Percentiles rank a stretch among this genome's conserved stretches.
These are phyloP conservation scores for Taiwanofungus camphoratus DNA, from an alignment of 1,284 basidiomycete species.

Conservation along the genomic window DNA sequence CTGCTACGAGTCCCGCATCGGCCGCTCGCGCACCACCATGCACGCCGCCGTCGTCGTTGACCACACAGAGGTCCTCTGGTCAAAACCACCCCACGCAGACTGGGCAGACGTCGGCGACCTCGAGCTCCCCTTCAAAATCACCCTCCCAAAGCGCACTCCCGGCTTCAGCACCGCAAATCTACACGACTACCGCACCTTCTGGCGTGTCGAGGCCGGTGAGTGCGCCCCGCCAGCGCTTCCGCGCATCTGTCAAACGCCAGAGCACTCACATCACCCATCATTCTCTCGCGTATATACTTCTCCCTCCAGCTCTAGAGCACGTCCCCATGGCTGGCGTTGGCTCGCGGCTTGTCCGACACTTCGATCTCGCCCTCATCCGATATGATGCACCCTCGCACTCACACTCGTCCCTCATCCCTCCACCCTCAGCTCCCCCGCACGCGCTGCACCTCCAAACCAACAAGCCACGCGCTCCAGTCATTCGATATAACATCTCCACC, in stretches of 20 bases:
- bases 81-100: conserved; percentile 48
- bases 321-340: conserved; percentile 59
- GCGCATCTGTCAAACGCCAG: conserved; percentile 17
- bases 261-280: conserved; percentile 8
- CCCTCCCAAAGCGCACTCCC: conserved; percentile 54
- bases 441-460: conserved; percentile 20
- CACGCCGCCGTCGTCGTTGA: conserved; percentile 65
- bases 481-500: conserved; percentile 32
- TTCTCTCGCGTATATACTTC: conserved; percentile 7
- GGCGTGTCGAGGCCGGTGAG: conserved; percentile 78
- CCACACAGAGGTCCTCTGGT: conserved; percentile 60
- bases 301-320: conserved; percentile 54
- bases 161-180: conserved; percentile 69
- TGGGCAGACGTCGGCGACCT: conserved; percentile 56
- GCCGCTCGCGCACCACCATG: conserved; percentile 43
- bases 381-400: conserved; percentile 40
- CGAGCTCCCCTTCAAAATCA: conserved; percentile 66
- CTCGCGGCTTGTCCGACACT: conserved; percentile 57
- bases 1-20: conserved; percentile 72
- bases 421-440: conserved; percentile 12
- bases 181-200: conserved; percentile 73
- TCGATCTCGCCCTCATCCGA: conserved; percentile 61
- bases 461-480: conserved; percentile 29
- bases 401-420: conserved; percentile 22
- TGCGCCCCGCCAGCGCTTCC: conserved; percentile 16